A percentile compares a stretch with the other conserved stretches of the same genome.
Conservation (phyloP, 345 rosid species). For the Reutealis trisperma region DNA sequence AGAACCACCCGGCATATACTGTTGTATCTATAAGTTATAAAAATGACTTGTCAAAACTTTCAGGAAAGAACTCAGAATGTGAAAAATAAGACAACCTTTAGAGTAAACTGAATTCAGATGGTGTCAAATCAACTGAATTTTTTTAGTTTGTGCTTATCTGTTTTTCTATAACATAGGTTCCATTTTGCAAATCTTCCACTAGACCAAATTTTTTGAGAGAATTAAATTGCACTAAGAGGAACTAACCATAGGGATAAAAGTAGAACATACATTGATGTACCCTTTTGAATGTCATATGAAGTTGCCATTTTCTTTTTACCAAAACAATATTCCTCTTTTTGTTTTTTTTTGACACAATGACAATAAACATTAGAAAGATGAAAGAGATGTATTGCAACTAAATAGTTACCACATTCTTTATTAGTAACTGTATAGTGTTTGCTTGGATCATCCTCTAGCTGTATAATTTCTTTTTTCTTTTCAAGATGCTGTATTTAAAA, state of each 20-base stretch:
- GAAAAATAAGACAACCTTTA: background rate
- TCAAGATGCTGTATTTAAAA: background rate
- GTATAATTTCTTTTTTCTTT: background rate
- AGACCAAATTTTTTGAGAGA: background rate
- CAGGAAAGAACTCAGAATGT: background rate
- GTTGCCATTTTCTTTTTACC: background rate
- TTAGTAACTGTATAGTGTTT: background rate
- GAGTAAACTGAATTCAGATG: background rate
- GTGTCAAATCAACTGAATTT: background rate
- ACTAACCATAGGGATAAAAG: background rate
- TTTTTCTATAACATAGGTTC: slow-evolving; percentile 8
- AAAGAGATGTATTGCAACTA: background rate
- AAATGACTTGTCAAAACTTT: background rate
- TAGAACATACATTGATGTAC: background rate
- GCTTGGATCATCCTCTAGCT: background rate
- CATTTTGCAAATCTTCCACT: background rate
- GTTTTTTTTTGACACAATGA: background rate
- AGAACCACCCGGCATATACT: background rate
- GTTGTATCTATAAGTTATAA: background rate
- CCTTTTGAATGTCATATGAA: background rate
- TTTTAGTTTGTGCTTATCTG: background rate
- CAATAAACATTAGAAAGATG: background rate
- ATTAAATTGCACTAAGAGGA: background rate
- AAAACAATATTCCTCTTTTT: background rate
- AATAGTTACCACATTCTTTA: background rate